Evolutionary conservation across 306 rosid genomes (phyloP).

Genomic region (Acmispon strigosus): DNA sequence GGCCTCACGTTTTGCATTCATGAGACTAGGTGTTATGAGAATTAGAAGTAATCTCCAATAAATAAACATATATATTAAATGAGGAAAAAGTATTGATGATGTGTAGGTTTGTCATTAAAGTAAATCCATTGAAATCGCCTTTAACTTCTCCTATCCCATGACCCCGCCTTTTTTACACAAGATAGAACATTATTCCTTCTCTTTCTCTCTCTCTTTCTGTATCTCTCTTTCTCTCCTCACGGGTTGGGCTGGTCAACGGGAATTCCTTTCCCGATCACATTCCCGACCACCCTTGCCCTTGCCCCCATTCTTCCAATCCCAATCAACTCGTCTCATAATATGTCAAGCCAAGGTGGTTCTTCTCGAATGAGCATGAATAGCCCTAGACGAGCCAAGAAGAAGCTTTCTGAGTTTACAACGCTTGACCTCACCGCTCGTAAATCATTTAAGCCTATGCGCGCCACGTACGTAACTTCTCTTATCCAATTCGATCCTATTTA

Average conservation of each 20-base stretch:
- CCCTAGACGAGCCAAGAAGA: constrained; percentile 42
- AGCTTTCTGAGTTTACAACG: constrained; percentile 33
- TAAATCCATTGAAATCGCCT: constrained; percentile 17
- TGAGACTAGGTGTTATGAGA: background rate
- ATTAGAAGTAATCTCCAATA: background rate
- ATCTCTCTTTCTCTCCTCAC: constrained; percentile 9
- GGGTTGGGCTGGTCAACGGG: constrained; percentile 80
- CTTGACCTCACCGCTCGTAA: constrained; percentile 36
- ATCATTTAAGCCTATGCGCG: constrained; percentile 41
- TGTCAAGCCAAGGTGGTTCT: constrained; percentile 56
- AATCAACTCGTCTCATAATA: background rate
- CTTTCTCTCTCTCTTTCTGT: constrained; percentile 9
- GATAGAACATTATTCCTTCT: too few species aligned
- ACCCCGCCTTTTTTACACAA: background rate
- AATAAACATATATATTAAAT: background rate
- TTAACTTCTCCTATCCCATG: constrained; percentile 30
- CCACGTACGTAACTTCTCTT: constrained; percentile 38
- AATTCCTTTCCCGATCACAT: constrained; percentile 16
- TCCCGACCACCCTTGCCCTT: constrained; percentile 33
- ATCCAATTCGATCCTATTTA: too few species aligned
- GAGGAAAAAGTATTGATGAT: constrained; percentile 10
- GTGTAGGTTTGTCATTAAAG: constrained; percentile 21
- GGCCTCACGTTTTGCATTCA: background rate
- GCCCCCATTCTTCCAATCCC: background rate
- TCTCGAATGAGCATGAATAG: constrained; percentile 46